Percentiles rank a stretch among this genome's conserved stretches.
These are phyloP conservation scores for Pisolithus thermaeus DNA, from an alignment of 1,284 basidiomycete species.

Conservation along the genomic window DNA sequence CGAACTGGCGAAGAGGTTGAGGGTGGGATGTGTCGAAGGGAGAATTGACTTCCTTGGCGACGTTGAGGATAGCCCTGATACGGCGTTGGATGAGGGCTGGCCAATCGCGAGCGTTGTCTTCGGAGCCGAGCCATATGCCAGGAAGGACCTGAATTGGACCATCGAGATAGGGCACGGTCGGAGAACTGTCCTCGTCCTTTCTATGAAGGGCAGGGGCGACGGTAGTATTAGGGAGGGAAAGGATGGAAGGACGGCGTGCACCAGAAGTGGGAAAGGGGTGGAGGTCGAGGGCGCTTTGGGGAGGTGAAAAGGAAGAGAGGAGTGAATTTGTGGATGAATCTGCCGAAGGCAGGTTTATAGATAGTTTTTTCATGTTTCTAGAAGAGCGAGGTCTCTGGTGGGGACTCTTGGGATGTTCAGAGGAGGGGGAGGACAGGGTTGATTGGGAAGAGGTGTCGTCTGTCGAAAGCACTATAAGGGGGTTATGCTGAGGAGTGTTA, in stretches of 20 bases:
- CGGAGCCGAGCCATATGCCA: constrained; percentile 88
- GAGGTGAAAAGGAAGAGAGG: constrained; percentile 35
- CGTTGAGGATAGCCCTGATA: constrained; percentile 85
- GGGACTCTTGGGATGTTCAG: constrained; percentile 44
- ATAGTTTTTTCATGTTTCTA: constrained; percentile 73
- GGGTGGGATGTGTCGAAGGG: constrained; percentile 55
- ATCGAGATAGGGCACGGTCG: constrained; percentile 68
- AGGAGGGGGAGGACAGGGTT: constrained; percentile 46
- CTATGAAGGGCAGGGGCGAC: constrained; percentile 49
- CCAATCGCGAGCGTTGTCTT: constrained; percentile 87
- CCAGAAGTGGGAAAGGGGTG: constrained; percentile 24
- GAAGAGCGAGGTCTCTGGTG: constrained; percentile 39
- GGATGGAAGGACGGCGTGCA: constrained; percentile 54
- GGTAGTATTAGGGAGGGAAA: constrained; percentile 54
- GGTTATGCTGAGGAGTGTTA: constrained; percentile 43
- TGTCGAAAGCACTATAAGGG: constrained; percentile 43
- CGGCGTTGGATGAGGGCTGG: constrained; percentile 61
- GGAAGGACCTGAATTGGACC: constrained; percentile 90
- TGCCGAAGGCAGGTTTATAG: constrained; percentile 58
- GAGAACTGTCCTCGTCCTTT: constrained; percentile 60
- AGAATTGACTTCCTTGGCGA: constrained; percentile 88
- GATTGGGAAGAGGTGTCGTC: constrained; percentile 42
- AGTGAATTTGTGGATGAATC: constrained; percentile 49
- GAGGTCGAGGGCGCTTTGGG: constrained; percentile 22
- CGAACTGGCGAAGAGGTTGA: constrained; percentile 50